These are phyloP conservation scores for Hypoxylon sp. DNA, from an alignment of 2,329 filamentous ascomycete genomes.

Conservation along the genomic window DNA sequence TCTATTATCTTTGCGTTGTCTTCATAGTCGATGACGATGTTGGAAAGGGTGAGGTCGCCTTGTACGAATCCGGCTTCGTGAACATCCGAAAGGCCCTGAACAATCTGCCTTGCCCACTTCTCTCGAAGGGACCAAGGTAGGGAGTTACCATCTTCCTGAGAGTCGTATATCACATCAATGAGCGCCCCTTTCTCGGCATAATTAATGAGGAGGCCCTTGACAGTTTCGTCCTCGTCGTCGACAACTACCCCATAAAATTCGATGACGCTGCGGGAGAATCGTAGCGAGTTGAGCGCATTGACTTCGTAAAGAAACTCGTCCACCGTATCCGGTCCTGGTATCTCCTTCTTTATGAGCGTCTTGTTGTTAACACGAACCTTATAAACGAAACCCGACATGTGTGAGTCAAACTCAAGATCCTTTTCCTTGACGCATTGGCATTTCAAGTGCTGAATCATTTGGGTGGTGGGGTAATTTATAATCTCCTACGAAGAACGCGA, in stretches of 20 bases:
- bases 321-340: slow-evolving; percentile 91
- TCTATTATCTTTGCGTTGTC: slow-evolving; percentile 97
- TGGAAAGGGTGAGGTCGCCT: slow-evolving; percentile 95
- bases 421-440: slow-evolving; percentile 74
- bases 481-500: slow-evolving; percentile 68
- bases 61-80: slow-evolving; percentile 97
- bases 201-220: slow-evolving; percentile 90
- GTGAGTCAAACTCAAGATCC: slow-evolving; percentile 84
- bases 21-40: slow-evolving; percentile 88
- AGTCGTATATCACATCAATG: slow-evolving; percentile 89
- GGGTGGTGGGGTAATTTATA: slow-evolving; percentile 80
- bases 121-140: slow-evolving; percentile 77
- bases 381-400: slow-evolving; percentile 97
- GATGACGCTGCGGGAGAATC: slow-evolving; percentile 79
- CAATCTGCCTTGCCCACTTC: slow-evolving; percentile 90
- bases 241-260: slow-evolving; percentile 87
- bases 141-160: slow-evolving; percentile 63
- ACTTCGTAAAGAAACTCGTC: slow-evolving; percentile 98
- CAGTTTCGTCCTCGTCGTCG: slow-evolving; percentile 74
- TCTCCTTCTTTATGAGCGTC: slow-evolving; percentile 94
- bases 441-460: slow-evolving; percentile 76
- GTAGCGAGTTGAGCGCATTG: slow-evolving; percentile 85
- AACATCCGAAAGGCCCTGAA: slow-evolving; percentile 87
- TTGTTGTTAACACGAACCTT: slow-evolving; percentile 77
- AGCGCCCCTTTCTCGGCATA: slow-evolving; percentile 88